phyloP scores from a whole-genome alignment of 2,329 filamentous ascomycete species.

The Akanthomyces muscarius region DNA sequence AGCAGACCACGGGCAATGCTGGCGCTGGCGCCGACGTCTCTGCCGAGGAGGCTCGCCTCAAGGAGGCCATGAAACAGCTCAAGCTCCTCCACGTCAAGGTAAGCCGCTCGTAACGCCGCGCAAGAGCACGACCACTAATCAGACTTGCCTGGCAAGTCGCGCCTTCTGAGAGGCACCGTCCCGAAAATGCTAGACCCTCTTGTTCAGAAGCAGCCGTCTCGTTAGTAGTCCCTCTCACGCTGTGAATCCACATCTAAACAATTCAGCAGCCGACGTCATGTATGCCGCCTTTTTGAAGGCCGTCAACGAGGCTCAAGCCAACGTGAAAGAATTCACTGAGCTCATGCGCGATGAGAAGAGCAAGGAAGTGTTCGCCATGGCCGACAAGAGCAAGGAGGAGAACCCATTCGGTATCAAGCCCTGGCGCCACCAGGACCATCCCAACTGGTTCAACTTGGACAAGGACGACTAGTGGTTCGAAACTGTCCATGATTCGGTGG shows the following conservation, averaged over 20 bases:
- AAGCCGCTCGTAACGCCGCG: constrained; percentile 24
- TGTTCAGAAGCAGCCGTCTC: constrained; percentile 44
- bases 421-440: constrained; percentile 57
- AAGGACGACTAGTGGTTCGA: constrained; percentile 17
- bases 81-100: constrained; percentile 54
- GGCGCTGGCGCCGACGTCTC: constrained; percentile 11
- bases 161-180: constrained; percentile 34
- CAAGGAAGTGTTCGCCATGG: constrained; percentile 48
- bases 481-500: background rate
- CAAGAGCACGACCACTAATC: constrained; percentile 14
- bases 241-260: background rate
- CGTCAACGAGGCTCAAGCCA: constrained; percentile 42
- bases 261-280: constrained; percentile 44
- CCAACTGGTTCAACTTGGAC: constrained; percentile 50
- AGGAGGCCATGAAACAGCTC: constrained; percentile 46
- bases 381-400: constrained; percentile 48
- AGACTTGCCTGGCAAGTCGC: constrained; percentile 26
- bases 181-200: constrained; percentile 44
- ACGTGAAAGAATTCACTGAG: constrained; percentile 49
- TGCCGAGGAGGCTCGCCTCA: constrained; percentile 44
- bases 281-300: constrained; percentile 47
- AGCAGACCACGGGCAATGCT: constrained; percentile 21
- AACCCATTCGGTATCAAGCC: constrained; percentile 55
- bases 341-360: constrained; percentile 45
- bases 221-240: constrained; percentile 36